phyloP scores from a whole-genome alignment of 140 eudicot species.

The Cichorium intybus region DNA sequence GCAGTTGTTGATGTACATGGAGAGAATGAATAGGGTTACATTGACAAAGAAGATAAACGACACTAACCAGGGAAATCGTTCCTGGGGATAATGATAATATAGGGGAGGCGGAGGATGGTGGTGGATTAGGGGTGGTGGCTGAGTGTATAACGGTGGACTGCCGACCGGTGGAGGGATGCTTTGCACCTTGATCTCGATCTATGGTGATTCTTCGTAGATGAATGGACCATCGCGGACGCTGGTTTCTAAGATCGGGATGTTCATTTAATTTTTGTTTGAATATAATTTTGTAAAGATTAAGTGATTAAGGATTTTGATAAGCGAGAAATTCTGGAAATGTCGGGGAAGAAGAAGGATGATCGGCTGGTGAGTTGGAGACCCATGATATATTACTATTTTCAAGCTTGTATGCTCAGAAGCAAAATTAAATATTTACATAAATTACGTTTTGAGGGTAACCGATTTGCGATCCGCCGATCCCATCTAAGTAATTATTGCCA shows the following conservation, averaged over 20 bases:
- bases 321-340: conserved; percentile 5
- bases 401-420: not conserved
- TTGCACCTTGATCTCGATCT: conserved; percentile 58
- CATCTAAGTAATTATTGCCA: no score
- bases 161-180: not conserved
- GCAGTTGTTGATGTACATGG: conserved; percentile 76
- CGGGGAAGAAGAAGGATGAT: not conserved
- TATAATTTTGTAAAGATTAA: not conserved
- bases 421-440: no score
- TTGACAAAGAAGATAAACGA: conserved; percentile 54
- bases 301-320: conserved; percentile 2
- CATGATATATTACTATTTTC: not conserved
- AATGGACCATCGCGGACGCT: conserved; percentile 22
- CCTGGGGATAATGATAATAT: conserved; percentile 23
- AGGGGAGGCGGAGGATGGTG: conserved; percentile 7
- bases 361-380: not conserved
- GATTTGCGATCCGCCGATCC: no score
- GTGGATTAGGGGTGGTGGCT: not conserved
- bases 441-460: no score
- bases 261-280: conserved; percentile 3
- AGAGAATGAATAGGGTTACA: conserved; percentile 36
- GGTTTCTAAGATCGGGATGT: conserved; percentile 15
- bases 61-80: conserved; percentile 70
- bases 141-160: conserved; percentile 12
- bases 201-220: conserved; percentile 38